phyloP scores from a whole-genome alignment of 2,329 filamentous ascomycete genomes.

The Pseudonectria buxi region DNA sequence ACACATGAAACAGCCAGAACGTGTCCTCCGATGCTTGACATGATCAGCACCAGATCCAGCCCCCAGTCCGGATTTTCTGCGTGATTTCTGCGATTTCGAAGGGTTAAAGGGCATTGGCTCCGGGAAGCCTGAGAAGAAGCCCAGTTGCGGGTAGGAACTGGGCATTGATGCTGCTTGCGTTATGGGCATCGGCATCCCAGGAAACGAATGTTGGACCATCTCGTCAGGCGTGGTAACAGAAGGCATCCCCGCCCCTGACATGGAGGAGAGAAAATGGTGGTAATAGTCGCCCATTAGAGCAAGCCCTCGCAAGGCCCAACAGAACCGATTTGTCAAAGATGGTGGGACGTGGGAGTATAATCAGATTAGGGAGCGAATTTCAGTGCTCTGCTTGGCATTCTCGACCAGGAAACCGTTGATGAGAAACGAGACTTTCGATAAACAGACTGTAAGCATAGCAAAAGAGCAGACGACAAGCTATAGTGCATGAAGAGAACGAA shows the following conservation, averaged over 20 bases:
- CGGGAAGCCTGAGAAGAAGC: constrained; percentile 44
- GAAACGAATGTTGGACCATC: constrained; percentile 30
- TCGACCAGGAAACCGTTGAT: no score
- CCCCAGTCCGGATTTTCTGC: constrained; percentile 40
- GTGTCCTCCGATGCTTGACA: constrained; percentile 86
- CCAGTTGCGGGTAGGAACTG: constrained; percentile 39
- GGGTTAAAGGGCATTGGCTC: constrained; percentile 43
- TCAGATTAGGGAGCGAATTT: no score
- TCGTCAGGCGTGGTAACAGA: constrained; percentile 34
- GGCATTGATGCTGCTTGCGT: constrained; percentile 27
- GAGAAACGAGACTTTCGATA: no score
- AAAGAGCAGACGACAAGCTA: no score
- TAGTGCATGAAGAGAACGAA: no score
- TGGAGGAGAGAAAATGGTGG: constrained; percentile 47
- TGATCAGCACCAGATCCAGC: constrained; percentile 50
- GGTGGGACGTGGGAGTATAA: no score
- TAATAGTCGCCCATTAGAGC: constrained; percentile 49
- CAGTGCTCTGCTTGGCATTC: no score
- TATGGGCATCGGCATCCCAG: constrained; percentile 24
- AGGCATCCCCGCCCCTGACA: constrained; percentile 39
- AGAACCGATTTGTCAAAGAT: no score
- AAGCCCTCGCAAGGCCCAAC: neutral
- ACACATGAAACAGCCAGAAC: constrained; percentile 92
- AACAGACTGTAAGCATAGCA: no score
- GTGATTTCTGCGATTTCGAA: constrained; percentile 41